Evolutionary conservation across 1,284 basidiomycete genomes (phyloP), one percentile per base, ranked within the genome.

Genomic region (Mycena sp.): DNA sequence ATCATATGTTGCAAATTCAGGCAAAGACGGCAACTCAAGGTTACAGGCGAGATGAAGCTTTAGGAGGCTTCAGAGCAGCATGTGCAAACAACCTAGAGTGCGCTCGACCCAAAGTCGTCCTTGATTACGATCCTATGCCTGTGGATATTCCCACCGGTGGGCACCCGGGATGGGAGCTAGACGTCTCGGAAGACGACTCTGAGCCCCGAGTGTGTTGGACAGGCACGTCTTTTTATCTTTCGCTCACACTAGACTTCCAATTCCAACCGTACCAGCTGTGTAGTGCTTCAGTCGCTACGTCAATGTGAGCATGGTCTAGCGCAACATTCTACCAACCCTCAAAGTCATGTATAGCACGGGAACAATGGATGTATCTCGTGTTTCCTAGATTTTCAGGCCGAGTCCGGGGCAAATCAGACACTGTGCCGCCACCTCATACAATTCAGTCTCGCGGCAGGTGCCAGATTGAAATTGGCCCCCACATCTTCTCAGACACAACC

Each of bases 311-410:
- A 26, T 12, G 50, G 35, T 5, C 32, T 14, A 14, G 12, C 21
- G 41, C 43, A 21, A 16, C 55, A 53, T 32, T 51, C 28, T 30
- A 14, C 29, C 41, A 61, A 61, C 50, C 40, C 55, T 38, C 63
- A 71, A 66, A 46, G 45, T 62, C 48, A 23, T 59, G 16, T 49
- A 11, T 66, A 92, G 90, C 91, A 48, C 83, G 91, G 43, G 85
- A 89, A 29, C 84, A 81, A 73, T 91, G 89, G 89, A 75, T 92
- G 11, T 79, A 81, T 35, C 81, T 80, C n/a, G 83, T 82, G 29
- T 90, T 93, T 63, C 86, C 87, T n/a, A 89, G 85, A 71, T 92
- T 92, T 71, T 88, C 88, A 6, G 83, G 82, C 56, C 87, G 85
- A 69, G 74, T 82, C 37, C 83, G 86, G 40, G 84, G 83, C 32